phyloP scores from a whole-genome alignment of 2,329 filamentous ascomycete genomes.

The Grosmannia clavigera region DNA sequence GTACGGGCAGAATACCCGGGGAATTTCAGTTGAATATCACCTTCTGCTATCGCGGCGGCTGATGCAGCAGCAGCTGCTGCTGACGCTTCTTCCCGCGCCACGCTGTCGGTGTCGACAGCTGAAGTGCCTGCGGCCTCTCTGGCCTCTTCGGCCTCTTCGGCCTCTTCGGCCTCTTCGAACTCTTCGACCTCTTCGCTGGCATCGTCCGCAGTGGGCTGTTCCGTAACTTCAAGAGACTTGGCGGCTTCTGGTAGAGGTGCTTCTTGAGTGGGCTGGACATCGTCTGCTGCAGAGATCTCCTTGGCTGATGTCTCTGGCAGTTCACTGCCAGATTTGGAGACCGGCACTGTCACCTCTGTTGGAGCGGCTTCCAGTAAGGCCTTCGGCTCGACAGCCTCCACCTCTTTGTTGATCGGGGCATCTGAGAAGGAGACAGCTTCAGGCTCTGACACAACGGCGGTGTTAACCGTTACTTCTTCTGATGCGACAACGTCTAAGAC shows the following conservation, averaged over 20 bases:
- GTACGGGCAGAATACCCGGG: background rate
- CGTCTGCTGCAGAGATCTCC: background rate
- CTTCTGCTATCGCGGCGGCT: background rate
- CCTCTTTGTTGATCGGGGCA: background rate
- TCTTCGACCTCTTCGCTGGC: background rate
- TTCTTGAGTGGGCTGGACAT: background rate
- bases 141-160: conserved; percentile 11
- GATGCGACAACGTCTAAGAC: background rate
- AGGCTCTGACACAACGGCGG: no score
- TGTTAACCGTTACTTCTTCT: background rate
- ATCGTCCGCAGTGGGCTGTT: background rate
- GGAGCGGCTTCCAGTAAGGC: background rate
- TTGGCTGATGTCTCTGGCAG: background rate
- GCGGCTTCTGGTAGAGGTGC: background rate
- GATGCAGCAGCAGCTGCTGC: background rate
- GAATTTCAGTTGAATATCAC: background rate
- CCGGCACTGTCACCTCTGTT: background rate
- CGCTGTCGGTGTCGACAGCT: background rate
- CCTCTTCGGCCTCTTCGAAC: conserved; percentile 12
- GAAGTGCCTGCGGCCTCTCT: background rate
- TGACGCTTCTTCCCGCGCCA: background rate
- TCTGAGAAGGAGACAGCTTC: no score
- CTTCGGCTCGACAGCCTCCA: background rate
- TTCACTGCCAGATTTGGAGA: background rate
- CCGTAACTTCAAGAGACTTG: background rate